Evolutionary conservation across 768 basidiomycete species (phyloP), one percentile per base, ranked within the genome.

Genomic region (Gyrodon lividus): DNA sequence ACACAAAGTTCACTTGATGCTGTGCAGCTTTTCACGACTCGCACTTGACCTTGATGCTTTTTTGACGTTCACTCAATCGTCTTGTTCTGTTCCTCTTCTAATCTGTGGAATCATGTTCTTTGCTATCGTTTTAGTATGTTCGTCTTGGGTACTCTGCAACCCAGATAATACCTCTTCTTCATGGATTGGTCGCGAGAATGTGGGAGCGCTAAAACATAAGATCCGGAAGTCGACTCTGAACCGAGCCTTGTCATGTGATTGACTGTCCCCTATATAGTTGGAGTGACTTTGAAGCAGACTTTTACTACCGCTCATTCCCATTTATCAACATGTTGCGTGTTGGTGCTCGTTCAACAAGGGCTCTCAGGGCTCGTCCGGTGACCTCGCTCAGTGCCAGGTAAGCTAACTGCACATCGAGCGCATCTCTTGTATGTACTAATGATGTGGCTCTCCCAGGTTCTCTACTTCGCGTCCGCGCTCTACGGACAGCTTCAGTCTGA

Each of bases 401-500:
- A 43, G 63, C 20, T 19, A 35, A 14, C 40, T 8, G 20, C 8
- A 23, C 17, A 5, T n/a, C 28, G 9, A 35, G 24, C 20, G 16
- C 12, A 4, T 46, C 33, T 19, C 19, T 2, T 13, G 34, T 35
- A 34, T 51, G 9, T 59, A 38, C 17, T 19, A 20, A 34, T 39
- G 46, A 24, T 47, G 4, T 2, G 35, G n/a, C 22, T 34, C 28
- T 30, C 67, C 70, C 37, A 30, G 30, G 7, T 68, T 73, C 46
- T 44, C 64, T 20, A 41, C 51, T 17, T 71, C 73, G 13, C 46
- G 50, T 20, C 42, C 35, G 37, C 54, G 61, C 42, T 59, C 60
- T 17, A 62, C 67, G n/a, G 70, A 74, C 19, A 43, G 52, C 16
- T 47, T 55, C n/a, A 30, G 66, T 37, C 58, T 79, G 35, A 78